Conservation (phyloP, 2,329 filamentous ascomycete genomes). For the Penicillium sp. region DNA sequence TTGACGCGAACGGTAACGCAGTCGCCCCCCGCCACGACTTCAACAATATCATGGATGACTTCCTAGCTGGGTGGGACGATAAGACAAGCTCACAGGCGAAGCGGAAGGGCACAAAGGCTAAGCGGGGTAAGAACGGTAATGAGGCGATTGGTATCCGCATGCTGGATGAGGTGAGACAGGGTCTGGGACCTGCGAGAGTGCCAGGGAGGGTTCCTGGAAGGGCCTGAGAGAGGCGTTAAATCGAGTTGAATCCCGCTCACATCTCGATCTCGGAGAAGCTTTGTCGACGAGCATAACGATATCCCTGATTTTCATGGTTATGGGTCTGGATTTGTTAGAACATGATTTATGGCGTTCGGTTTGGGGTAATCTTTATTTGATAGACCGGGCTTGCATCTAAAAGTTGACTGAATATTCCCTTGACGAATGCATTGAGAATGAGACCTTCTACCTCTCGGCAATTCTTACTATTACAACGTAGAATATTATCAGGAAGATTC, state of each 20-base stretch:
- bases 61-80: conserved; percentile 68
- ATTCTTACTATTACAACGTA: not conserved
- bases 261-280: not conserved
- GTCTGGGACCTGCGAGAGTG: conserved; percentile 76
- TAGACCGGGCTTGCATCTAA: conserved; percentile 16
- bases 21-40: conserved; percentile 76
- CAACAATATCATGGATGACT: conserved; percentile 89
- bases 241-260: not conserved
- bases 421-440: not conserved
- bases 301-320: conserved; percentile 23
- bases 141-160: conserved; percentile 83
- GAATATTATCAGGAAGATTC: not conserved
- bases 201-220: conserved; percentile 35
- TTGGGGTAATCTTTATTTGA: conserved; percentile 13
- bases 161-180: conserved; percentile 84
- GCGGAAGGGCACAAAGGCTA: conserved; percentile 54
- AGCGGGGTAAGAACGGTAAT: conserved; percentile 77
- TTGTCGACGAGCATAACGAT: conserved; percentile 25
- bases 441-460: not conserved
- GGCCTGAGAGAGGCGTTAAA: conserved; percentile 27
- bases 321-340: conserved; percentile 7
- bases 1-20: conserved; percentile 43
- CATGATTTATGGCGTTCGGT: conserved; percentile 18
- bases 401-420: conserved; percentile 5
- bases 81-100: conserved; percentile 48